Conservation (phyloP, 331 rosid genomes). For the Telfairia occidentalis region DNA sequence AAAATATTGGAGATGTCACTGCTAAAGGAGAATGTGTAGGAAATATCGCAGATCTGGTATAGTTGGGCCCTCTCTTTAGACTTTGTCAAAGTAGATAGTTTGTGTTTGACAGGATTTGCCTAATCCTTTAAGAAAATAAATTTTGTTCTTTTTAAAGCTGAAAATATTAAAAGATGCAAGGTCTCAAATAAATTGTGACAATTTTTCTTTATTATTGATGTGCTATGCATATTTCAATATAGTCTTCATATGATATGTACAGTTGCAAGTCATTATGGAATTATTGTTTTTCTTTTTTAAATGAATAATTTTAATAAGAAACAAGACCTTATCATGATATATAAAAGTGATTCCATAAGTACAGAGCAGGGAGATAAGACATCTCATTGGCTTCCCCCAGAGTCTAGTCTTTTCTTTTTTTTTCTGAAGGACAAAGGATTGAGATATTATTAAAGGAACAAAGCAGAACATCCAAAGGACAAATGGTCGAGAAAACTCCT, state of each 20-base stretch:
- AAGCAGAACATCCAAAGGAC: too few relatives aligned
- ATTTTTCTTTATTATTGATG: neutral
- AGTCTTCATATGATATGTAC: neutral
- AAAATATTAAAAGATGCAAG: neutral
- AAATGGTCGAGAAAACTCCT: too few relatives aligned
- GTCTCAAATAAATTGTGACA: neutral
- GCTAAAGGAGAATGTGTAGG: constrained; percentile 99
- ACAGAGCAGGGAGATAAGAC: neutral
- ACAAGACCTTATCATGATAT: neutral
- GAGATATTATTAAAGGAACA: too few relatives aligned
- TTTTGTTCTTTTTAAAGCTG: neutral
- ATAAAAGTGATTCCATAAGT: neutral
- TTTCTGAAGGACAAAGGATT: too few relatives aligned
- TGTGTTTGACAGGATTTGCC: neutral
- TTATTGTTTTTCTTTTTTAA: neutral
- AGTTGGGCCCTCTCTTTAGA: constrained; percentile 11
- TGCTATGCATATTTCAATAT: neutral
- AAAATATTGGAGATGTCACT: constrained; percentile 96
- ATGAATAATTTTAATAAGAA: neutral
- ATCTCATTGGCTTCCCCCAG: neutral
- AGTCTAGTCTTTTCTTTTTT: too few relatives aligned
- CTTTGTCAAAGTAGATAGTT: neutral
- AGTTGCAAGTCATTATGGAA: neutral
- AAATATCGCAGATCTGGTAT: constrained; percentile 93
- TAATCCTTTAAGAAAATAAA: neutral